Percentiles rank a stretch among this genome's conserved stretches.
Conservation (phyloP, 352 stramenopile genomes). For the Pythium chondricola region DNA sequence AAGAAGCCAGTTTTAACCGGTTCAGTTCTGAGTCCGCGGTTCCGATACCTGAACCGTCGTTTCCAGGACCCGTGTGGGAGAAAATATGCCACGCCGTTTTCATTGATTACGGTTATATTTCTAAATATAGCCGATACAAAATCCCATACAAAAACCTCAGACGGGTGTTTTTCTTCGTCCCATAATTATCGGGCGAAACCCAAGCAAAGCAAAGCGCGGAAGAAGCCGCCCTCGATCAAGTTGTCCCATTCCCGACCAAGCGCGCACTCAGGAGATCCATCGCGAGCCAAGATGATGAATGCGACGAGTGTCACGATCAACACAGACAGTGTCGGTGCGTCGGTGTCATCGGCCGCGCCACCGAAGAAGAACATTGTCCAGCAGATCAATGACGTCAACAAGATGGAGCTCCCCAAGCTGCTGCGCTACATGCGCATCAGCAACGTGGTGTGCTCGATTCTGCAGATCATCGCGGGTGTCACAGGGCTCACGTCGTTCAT, state of each 20-base stretch:
- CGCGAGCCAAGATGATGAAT: slow-evolving; percentile 51
- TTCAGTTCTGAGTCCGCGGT: too few relatives aligned
- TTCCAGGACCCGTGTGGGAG: too few relatives aligned
- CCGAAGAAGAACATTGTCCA: slow-evolving; percentile 71
- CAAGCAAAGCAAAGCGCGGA: too few relatives aligned
- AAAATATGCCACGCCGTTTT: too few relatives aligned
- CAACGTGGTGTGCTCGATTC: slow-evolving; percentile 78
- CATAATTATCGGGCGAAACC: too few relatives aligned
- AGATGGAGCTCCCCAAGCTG: slow-evolving; percentile 86
- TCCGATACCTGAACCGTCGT: too few relatives aligned
- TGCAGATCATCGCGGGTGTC: slow-evolving; percentile 78
- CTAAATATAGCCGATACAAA: too few relatives aligned
- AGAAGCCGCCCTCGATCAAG: too few relatives aligned
- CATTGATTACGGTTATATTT: too few relatives aligned
- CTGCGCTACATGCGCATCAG: slow-evolving; percentile 81
- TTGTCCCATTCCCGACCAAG: background rate
- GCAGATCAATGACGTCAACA: slow-evolving; percentile 86
- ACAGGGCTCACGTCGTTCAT: slow-evolving; percentile 83
- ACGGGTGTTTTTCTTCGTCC: too few relatives aligned
- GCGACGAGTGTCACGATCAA: slow-evolving; percentile 70
- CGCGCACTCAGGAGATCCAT: background rate
- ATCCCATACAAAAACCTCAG: too few relatives aligned
- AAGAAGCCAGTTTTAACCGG: too few relatives aligned
- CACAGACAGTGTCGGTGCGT: slow-evolving; percentile 63
- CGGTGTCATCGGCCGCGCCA: slow-evolving; percentile 34